Conservation (phyloP, 345 rosid species). For the Cardamine occulta region DNA sequence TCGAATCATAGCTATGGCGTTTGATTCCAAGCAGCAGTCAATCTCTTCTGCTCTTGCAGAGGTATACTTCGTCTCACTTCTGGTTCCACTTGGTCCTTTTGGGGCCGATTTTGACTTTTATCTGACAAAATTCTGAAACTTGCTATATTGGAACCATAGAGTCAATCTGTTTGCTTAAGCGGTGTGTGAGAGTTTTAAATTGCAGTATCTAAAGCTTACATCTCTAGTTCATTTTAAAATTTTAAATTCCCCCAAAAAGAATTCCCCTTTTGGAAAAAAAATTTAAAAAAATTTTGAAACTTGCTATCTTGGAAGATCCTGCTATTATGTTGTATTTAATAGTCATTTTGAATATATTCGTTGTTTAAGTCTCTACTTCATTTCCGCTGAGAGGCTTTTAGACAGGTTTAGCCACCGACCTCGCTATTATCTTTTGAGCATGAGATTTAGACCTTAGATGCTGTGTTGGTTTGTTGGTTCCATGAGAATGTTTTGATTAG, state of each 20-base stretch:
- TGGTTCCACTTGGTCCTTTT: background rate
- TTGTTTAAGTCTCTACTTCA: background rate
- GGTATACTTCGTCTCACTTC: slow-evolving; percentile 37
- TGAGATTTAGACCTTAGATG: slow-evolving; percentile 1
- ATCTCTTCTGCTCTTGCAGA: slow-evolving; percentile 43
- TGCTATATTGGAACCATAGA: background rate
- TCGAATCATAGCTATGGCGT: slow-evolving; percentile 48
- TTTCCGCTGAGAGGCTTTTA: background rate
- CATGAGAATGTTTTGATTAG: background rate
- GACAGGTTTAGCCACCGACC: background rate
- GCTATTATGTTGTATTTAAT: background rate
- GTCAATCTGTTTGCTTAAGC: background rate
- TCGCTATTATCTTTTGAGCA: background rate
- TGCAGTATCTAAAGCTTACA: background rate
- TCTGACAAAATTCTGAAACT: background rate
- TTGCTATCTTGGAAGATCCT: background rate
- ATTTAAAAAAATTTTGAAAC: background rate
- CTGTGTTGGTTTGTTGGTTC: slow-evolving; percentile 5
- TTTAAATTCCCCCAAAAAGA: too few relatives aligned
- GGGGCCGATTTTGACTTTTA: background rate
- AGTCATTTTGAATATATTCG: background rate
- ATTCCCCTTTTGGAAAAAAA: background rate
- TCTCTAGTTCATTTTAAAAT: too few relatives aligned
- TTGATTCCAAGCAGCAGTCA: slow-evolving; percentile 56
- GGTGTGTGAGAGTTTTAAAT: background rate